Evolutionary conservation across 2,329 filamentous ascomycete genomes (phyloP).

Genomic region (Hymenoscyphus scutula): DNA sequence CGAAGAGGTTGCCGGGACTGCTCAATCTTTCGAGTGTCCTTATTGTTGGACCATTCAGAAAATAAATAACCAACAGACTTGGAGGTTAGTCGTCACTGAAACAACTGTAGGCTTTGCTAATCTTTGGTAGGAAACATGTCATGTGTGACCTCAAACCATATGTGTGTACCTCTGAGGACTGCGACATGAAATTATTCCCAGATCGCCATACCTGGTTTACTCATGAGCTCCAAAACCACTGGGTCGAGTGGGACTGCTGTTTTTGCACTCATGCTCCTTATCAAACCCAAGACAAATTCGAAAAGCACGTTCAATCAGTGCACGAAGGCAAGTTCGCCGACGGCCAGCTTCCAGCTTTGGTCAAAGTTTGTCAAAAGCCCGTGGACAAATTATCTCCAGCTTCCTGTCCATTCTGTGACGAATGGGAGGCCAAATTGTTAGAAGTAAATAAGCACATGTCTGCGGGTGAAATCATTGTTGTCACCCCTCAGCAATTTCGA

Average conservation of each 20-base stretch:
- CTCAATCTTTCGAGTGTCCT: conserved; percentile 13
- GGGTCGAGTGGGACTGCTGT: conserved; percentile 27
- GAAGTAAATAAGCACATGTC: conserved; percentile 15
- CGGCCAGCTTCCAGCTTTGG: conserved; percentile 19
- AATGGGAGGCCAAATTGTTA: conserved; percentile 27
- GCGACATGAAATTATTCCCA: conserved; percentile 31
- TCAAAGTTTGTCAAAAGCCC: conserved; percentile 19
- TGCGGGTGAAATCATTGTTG: conserved; percentile 1
- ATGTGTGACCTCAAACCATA: conserved; percentile 35
- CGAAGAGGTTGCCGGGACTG: conserved; percentile 15
- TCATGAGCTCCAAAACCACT: conserved; percentile 33
- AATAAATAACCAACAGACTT: conserved; percentile 20
- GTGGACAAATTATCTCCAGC: conserved; percentile 17
- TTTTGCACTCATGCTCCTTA: conserved; percentile 22
- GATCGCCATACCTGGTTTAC: conserved; percentile 32
- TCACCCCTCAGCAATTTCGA: conserved; percentile 22
- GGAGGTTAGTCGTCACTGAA: conserved; percentile 24
- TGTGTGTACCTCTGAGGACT: conserved; percentile 35
- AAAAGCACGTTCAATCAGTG: conserved; percentile 10
- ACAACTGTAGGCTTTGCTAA: too few species aligned
- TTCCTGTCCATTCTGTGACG: conserved; percentile 34
- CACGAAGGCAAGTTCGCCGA: conserved; percentile 11
- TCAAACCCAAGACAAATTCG: conserved; percentile 4
- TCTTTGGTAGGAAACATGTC: conserved; percentile 34
- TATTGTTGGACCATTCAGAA: conserved; percentile 22